Evolutionary conservation across 2,329 filamentous ascomycete species (phyloP).

Genomic region (Sporothrix protearum): DNA sequence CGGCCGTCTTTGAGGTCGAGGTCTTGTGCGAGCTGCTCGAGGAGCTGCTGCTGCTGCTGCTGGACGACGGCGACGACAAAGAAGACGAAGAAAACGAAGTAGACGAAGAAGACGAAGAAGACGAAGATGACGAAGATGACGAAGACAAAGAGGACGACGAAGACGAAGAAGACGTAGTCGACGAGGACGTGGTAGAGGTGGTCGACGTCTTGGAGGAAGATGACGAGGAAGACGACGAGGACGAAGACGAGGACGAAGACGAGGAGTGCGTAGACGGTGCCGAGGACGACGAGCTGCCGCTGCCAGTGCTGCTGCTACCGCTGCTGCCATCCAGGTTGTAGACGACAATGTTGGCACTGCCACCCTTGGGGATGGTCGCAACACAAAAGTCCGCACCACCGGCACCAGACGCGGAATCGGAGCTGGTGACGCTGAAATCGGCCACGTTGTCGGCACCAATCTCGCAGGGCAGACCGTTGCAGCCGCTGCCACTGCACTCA

Average conservation of each 20-base stretch:
- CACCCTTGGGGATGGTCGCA: constrained; percentile 66
- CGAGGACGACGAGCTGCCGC: constrained; percentile 25
- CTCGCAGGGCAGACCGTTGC: constrained; percentile 70
- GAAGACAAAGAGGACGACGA: constrained; percentile 24
- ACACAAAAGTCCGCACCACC: constrained; percentile 71
- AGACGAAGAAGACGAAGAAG: constrained; percentile 33
- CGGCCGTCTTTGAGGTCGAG: constrained; percentile 12
- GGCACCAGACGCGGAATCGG: constrained; percentile 55
- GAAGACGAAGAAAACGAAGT: constrained; percentile 25
- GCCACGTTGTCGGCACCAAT: constrained; percentile 59
- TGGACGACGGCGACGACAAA: constrained; percentile 23
- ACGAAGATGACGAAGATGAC: constrained; percentile 23
- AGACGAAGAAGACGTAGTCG: constrained; percentile 32
- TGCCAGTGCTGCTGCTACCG: constrained; percentile 33
- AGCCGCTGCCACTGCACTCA: constrained; percentile 62
- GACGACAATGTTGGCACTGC: constrained; percentile 64
- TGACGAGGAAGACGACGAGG: constrained; percentile 28
- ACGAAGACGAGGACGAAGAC: constrained; percentile 33
- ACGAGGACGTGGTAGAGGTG: constrained; percentile 29
- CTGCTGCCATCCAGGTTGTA: constrained; percentile 44
- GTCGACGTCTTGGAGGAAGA: constrained; percentile 23
- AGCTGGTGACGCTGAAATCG: constrained; percentile 58
- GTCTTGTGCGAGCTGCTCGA: constrained; percentile 25
- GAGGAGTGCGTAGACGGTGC: constrained; percentile 28
- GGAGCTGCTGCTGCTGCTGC: not conserved